Evolutionary conservation across 1,284 basidiomycete genomes (phyloP).

Genomic region (Malassezia brasiliensis): DNA sequence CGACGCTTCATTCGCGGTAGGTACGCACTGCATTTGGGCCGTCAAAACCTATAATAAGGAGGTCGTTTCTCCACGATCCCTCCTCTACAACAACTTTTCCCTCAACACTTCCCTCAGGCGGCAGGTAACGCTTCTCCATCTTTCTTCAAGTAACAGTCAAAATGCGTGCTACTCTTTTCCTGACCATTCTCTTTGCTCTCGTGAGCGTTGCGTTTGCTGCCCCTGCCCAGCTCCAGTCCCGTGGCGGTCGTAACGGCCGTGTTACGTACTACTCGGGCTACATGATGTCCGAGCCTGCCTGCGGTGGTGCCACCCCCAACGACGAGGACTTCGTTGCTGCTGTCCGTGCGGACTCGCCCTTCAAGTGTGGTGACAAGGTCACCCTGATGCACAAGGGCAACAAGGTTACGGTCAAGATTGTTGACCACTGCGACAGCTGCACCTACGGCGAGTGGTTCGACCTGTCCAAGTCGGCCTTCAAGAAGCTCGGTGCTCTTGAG

Average conservation of each 20-base stretch:
- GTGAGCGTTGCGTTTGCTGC: conserved; percentile 1
- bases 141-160: background rate
- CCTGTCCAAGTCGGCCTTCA: conserved; percentile 30
- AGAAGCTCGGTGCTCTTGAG: conserved; percentile 26
- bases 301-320: conserved; percentile 34
- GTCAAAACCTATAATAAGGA: background rate
- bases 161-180: conserved; percentile 14
- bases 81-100: too few relatives aligned
- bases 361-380: conserved; percentile 36
- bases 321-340: conserved; percentile 32
- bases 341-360: conserved; percentile 26
- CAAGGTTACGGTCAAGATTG: conserved; percentile 31
- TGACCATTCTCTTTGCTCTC: conserved; percentile 8
- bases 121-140: background rate
- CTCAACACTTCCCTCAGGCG: background rate
- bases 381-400: conserved; percentile 32
- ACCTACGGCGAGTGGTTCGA: conserved; percentile 30
- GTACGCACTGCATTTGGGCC: background rate
- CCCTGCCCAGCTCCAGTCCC: background rate
- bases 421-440: conserved; percentile 34
- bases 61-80: background rate
- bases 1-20: background rate
- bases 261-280: conserved; percentile 35
- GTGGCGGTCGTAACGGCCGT: conserved; percentile 19
- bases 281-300: conserved; percentile 35